Evolutionary conservation across 441 rosid genomes (phyloP), one percentile per base, ranked within the genome.

Genomic region (Raphanus hybrid): DNA sequence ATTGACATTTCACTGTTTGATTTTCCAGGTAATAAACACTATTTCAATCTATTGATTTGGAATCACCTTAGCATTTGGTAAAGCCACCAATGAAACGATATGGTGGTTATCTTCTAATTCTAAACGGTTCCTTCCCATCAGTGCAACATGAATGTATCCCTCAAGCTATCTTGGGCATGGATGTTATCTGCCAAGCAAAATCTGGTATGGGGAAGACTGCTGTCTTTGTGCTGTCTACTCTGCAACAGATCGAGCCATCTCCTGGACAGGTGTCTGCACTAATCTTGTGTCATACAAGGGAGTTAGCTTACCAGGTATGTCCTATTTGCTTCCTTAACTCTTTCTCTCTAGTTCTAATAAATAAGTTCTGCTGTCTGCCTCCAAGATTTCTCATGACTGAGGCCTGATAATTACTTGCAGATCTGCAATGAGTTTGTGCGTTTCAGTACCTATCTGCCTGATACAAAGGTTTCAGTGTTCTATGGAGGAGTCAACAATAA

Each of bases 401-500:
- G 26, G 6, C 9, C 9, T 62, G 55, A 41, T 39, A 6, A 7
- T 41, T 69, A 5, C 54, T 71, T 85, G 70, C 80, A 96, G 99
- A 96, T 96, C 76, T 96, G 99, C 80, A 94, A 93, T 18, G 98
- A 96, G 86, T 96, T 96, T 0, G 94, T 90, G 87, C 87, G 99
- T 82, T 96, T 96, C 90, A 92, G 98, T 75, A 91, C 97, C 6
- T 93, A 93, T 78, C 82, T 96, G 29, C 94, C 97, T 3, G 97
- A 96, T 58, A 90, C 83, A 48, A 96, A 96, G 88, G 89, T 96
- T 75, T 94, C 97, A 7, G 97, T 96, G 79, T 96, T 96, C 75
- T 96, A 96, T 29, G 99, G 99, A 35, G 99, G 99, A 39, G 99
- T 96, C 79, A 87, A 90, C 82, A 86, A 91, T 77, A 96, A 91